phyloP scores from a whole-genome alignment of 2,329 filamentous ascomycete genomes.

The Arthrobotrys entomopaga region DNA sequence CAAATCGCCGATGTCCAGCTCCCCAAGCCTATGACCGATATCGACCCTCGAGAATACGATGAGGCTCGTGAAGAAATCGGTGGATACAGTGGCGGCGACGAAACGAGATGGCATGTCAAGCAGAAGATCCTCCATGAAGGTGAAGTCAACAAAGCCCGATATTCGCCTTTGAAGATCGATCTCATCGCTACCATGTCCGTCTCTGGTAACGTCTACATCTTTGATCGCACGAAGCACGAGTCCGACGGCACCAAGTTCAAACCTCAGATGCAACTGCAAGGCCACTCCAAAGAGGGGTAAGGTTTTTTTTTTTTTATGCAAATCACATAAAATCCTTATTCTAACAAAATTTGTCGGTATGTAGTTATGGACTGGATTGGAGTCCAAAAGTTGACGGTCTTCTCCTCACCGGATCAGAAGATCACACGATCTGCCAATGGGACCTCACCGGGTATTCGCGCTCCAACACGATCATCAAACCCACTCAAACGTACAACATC shows the following conservation, averaged over 20 bases:
- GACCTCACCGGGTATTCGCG: conserved; percentile 81
- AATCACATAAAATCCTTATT: not conserved
- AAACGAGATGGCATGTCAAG: conserved; percentile 88
- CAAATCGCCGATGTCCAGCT: conserved; percentile 95
- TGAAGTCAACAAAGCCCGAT: conserved; percentile 98
- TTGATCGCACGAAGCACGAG: conserved; percentile 94
- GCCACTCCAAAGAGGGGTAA: conserved; percentile 82
- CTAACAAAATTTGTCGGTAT: conserved; percentile 3
- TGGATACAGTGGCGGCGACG: conserved; percentile 80
- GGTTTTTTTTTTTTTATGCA: not conserved
- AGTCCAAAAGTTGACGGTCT: conserved; percentile 83
- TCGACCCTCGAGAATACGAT: conserved; percentile 86
- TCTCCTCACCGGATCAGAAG: conserved; percentile 89
- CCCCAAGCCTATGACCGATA: conserved; percentile 75
- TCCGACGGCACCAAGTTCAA: conserved; percentile 74
- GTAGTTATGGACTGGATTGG: conserved; percentile 84
- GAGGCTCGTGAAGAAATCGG: conserved; percentile 93
- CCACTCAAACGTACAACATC: conserved; percentile 77
- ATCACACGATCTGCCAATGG: conserved; percentile 92
- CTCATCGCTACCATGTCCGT: conserved; percentile 93
- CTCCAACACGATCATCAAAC: conserved; percentile 75
- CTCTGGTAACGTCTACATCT: conserved; percentile 88
- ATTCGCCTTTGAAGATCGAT: conserved; percentile 96
- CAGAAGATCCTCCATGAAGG: conserved; percentile 96
- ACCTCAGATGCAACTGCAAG: conserved; percentile 84